phyloP scores from a whole-genome alignment of 495 filamentous ascomycete species.

The Melanomma pulvis-pyrius region DNA sequence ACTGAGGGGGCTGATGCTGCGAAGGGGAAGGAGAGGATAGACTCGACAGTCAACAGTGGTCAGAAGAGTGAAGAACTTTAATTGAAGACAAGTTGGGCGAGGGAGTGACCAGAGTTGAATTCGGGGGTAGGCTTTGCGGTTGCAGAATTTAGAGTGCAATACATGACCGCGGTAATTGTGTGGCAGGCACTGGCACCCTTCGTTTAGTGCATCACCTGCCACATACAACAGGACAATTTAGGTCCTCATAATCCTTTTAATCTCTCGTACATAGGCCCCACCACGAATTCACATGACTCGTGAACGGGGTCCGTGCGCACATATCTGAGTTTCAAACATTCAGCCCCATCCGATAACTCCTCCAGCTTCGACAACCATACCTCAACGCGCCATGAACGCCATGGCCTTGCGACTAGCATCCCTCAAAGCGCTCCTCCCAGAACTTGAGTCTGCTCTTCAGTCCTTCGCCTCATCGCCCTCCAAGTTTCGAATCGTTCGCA shows the following conservation, averaged over 20 bases:
- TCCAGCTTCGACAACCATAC: not conserved
- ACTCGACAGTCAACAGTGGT: not conserved
- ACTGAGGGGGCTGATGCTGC: not conserved
- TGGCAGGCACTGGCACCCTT: not conserved
- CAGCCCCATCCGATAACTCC: not conserved
- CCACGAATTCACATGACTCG: constrained; percentile 8
- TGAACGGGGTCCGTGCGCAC: constrained; percentile 1
- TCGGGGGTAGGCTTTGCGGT: no score
- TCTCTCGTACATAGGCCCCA: not conserved
- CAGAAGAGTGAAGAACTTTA: not conserved
- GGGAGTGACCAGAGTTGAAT: no score
- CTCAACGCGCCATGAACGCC: constrained; percentile 9
- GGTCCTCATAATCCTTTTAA: no score
- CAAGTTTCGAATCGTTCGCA: constrained; percentile 63
- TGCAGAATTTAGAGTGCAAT: not conserved
- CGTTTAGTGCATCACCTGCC: no score
- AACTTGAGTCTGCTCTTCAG: constrained; percentile 52
- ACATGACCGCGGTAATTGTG: not conserved
- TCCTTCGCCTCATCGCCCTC: constrained; percentile 59
- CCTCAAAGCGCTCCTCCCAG: constrained; percentile 29
- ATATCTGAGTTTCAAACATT: not conserved
- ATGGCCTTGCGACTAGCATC: constrained; percentile 30
- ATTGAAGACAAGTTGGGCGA: no score
- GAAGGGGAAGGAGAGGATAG: not conserved
- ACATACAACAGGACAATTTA: no score